Percentiles rank a stretch among this genome's conserved stretches.
These are phyloP conservation scores for Bacidia gigantensis DNA, from an alignment of 495 filamentous ascomycete species.

Conservation along the genomic window DNA sequence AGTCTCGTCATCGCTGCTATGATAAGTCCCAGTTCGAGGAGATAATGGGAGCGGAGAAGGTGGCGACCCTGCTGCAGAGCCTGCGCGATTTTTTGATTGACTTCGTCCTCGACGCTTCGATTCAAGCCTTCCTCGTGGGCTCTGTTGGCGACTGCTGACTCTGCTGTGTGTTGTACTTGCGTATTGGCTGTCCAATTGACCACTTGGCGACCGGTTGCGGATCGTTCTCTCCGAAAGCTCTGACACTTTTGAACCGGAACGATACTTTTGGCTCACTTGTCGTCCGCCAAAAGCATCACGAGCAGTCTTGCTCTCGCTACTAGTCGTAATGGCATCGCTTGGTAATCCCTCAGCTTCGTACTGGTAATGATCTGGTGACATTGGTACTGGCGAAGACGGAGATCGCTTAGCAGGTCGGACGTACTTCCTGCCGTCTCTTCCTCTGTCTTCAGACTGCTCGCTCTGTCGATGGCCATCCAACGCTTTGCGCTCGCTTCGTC, in stretches of 20 bases:
- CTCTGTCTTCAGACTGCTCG: conserved; percentile 56
- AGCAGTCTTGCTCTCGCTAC: conserved; percentile 27
- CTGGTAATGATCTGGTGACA: conserved; percentile 59
- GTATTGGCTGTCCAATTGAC: background rate
- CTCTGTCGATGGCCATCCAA: conserved; percentile 34
- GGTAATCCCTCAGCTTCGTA: background rate
- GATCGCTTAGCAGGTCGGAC: conserved; percentile 76
- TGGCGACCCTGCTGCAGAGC: conserved; percentile 53
- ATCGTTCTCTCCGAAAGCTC: conserved; percentile 16
- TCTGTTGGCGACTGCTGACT: conserved; percentile 34
- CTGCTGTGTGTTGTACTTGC: conserved; percentile 13
- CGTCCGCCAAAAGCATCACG: conserved; percentile 9
- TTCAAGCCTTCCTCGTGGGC: conserved; percentile 32
- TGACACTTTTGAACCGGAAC: conserved; percentile 19
- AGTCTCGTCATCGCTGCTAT: conserved; percentile 35
- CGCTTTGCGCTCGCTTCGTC: conserved; percentile 36
- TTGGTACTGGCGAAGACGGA: conserved; percentile 78
- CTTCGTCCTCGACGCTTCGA: conserved; percentile 35
- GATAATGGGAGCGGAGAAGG: conserved; percentile 68
- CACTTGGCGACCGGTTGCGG: conserved; percentile 17
- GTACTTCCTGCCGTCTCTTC: conserved; percentile 48
- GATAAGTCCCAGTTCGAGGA: conserved; percentile 23
- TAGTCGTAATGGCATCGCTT: conserved; percentile 40
- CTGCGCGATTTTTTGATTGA: conserved; percentile 31
- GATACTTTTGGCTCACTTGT: conserved; percentile 12